Conservation (phyloP, 1,139 yeast genomes). For the Candida tropicalis region DNA sequence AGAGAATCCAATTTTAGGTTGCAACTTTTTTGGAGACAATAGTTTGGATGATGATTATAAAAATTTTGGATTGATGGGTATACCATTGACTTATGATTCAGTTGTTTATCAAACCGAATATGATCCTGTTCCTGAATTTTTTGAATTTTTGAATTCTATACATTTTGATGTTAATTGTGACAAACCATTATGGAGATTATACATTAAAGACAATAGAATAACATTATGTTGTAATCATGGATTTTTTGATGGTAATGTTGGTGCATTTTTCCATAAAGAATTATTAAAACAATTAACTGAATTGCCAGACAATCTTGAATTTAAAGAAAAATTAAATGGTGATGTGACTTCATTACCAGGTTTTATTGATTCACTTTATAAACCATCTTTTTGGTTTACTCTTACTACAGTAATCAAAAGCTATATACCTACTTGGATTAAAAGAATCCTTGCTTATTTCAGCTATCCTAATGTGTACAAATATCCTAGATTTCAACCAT, state of each 20-base stretch:
- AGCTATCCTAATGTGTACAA: conserved; percentile 18
- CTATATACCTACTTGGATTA: conserved; percentile 16
- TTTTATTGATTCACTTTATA: conserved; percentile 15
- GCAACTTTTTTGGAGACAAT: conserved; percentile 21
- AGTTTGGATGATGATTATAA: conserved; percentile 18
- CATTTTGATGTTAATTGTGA: conserved; percentile 19
- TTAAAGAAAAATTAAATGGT: conserved; percentile 6
- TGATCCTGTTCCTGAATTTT: conserved; percentile 19
- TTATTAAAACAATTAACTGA: conserved; percentile 19
- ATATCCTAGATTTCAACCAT: conserved; percentile 21
- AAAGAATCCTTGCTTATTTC: conserved; percentile 2
- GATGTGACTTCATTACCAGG: conserved; percentile 10
- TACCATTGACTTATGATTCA: conserved; percentile 27
- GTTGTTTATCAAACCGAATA: conserved; percentile 22
- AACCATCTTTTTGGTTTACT: conserved; percentile 15
- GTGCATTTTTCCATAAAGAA: conserved; percentile 32
- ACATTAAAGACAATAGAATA: conserved; percentile 24
- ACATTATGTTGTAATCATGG: conserved; percentile 36
- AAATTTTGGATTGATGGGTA: conserved; percentile 21
- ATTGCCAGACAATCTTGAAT: conserved; percentile 6
- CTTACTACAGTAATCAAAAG: conserved; percentile 5
- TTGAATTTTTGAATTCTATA: conserved; percentile 21
- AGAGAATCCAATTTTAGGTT: conserved; percentile 25
- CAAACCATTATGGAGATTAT: conserved; percentile 35
- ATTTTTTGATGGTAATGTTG: conserved; percentile 39